These are phyloP conservation scores for Cylindricascospora bacillispora DNA, from an alignment of 1,139 yeast genomes.

Conservation along the genomic window DNA sequence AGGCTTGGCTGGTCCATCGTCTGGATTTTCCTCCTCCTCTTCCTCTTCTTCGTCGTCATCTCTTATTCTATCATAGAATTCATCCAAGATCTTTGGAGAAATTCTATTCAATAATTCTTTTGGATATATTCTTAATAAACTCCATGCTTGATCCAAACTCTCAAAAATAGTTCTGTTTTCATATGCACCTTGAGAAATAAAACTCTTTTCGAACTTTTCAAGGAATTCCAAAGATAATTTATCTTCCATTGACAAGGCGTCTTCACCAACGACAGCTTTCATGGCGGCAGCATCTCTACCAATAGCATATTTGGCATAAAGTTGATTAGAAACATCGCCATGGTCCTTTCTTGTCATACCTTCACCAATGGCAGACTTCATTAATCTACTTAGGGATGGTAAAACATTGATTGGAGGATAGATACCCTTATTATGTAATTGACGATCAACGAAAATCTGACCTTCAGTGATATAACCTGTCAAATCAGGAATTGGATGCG, in stretches of 20 bases:
- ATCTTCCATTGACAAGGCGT: conserved; percentile 94
- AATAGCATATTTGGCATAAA: conserved; percentile 97
- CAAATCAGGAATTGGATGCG: conserved; percentile 99
- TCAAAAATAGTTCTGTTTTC: conserved; percentile 91
- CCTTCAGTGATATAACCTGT: conserved; percentile 99
- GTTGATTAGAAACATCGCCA: conserved; percentile 97
- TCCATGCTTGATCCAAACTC: conserved; percentile 97
- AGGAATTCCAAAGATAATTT: conserved; percentile 91
- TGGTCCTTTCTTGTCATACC: conserved; percentile 99
- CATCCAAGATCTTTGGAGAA: conserved; percentile 90
- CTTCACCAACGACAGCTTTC: conserved; percentile 99
- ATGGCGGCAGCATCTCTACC: conserved; percentile 99
- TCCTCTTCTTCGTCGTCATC: conserved; percentile 44
- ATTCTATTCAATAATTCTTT: conserved; percentile 97
- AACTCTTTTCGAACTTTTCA: conserved; percentile 94
- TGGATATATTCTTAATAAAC: conserved; percentile 93
- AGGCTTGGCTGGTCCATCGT: conserved; percentile 1
- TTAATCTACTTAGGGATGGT: conserved; percentile 93
- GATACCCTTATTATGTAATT: conserved; percentile 86
- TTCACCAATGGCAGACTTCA: conserved; percentile 99
- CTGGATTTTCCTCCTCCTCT: conserved; percentile 28
- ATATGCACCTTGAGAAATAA: conserved; percentile 90
- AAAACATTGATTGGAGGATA: conserved; percentile 97
- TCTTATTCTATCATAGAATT: conserved; percentile 85
- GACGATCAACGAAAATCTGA: conserved; percentile 95